Base-by-base conservation (phyloP, 164 flowering plant species). In the Vitis labrusca region DNA sequence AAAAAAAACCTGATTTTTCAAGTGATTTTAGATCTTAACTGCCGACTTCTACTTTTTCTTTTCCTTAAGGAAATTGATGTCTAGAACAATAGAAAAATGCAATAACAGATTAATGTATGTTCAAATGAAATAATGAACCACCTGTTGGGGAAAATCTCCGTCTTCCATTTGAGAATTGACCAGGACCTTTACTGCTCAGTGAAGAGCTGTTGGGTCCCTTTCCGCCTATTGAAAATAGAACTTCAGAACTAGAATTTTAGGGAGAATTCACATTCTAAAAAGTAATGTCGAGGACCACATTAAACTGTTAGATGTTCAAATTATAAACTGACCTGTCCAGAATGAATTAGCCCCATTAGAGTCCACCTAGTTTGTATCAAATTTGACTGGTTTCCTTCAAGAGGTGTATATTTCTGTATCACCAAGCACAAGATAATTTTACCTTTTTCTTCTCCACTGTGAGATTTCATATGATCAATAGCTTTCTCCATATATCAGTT, bases 81-180 rank as follows among this genome's bases (percentile, higher is more conserved):
- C 19, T 19, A 19, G 19, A 19, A 19, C 1, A 88, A 82, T 0
- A 83, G 85, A 19, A 32, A 32, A 32, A 32, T 32, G 44, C 44
- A 32, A 32, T 6, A 6, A 32, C 44, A 32, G 0, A 32, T 3
- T 32, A 3, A 19, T 32, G 7, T 32, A 32, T 32, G 44, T 32
- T 0, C 44, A 32, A 32, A 32, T 6, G 44, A 32, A 32, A 32
- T 32, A 19, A n/a, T 5, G 17, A 55, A 5, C 5, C 29, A 81
- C 86, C 85, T 83, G 79, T 68, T 84, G 88, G 5, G 86, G 80
- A 54, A 74, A 85, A 70, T 82, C 88, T 0, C 88, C 88, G 59
- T 80, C 66, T 68, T 82, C 84, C 76, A 79, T 53, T 65, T 85
- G 88, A 8, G 80, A 78, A 62, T 82, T 85, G 64, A 85, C 80